Evolutionary conservation across 1,139 yeast species (phyloP), one percentile per base, ranked within the genome.

Genomic region (Schwanniomyces etchellsii): DNA sequence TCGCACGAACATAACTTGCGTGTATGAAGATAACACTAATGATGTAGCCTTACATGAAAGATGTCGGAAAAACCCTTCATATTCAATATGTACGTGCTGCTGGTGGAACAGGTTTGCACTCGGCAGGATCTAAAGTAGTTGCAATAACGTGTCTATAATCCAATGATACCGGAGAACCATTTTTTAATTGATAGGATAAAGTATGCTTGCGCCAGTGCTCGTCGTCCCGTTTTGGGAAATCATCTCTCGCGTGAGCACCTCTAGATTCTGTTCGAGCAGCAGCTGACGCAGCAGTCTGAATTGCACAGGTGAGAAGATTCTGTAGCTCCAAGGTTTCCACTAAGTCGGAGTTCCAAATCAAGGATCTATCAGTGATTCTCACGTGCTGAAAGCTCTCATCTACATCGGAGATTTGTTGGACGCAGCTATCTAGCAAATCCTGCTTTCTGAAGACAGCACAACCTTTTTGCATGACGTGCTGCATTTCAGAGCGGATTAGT

Each of bases 161-260:
- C 64, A 91, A 77, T 37, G 59, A 65, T 32, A 86, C 88, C 35
- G 73, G 70, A 31, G 74, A 91, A 51, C 93, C 95, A 40, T 70
- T 70, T 26, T 64, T 60, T 37, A 63, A 54, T 70, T 91, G 97
- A 86, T 94, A 91, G 33, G 97, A 85, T 56, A 91, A 71, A 31
- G 96, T 77, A 67, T 91, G 98, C 72, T 91, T 91, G 93, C 88
- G 86, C 98, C 98, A 91, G 72, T 86, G 70, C 38, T 57, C 88
- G 58, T 91, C 98, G 55, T 91, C 95, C 78, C 98, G 86, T 40
- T 79, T 81, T 52, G 94, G 96, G 70, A 64, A 89, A 63, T 91
- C 98, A 64, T 91, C 98, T 72, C 97, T 83, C 42, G 98, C 97
- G 55, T 91, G 98, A 32, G 98, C 98, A 70, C 98, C 98, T 74